Percentiles rank a stretch among this genome's conserved stretches.
These are phyloP conservation scores for Xylaria sp. DNA, from an alignment of 2,329 filamentous ascomycete genomes.

Conservation along the genomic window DNA sequence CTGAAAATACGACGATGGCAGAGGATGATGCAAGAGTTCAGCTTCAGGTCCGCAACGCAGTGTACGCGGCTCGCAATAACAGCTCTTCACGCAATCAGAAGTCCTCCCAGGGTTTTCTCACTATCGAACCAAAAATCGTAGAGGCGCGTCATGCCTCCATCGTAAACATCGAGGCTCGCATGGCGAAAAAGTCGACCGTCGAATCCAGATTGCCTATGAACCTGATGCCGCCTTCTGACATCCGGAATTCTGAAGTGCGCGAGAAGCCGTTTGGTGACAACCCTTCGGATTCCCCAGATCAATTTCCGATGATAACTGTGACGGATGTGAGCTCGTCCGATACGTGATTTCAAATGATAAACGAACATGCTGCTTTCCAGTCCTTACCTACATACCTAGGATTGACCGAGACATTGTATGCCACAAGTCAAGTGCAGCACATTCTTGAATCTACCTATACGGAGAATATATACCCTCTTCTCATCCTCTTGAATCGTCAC, in stretches of 20 bases:
- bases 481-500: not conserved
- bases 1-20: not conserved
- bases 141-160: slow-evolving; percentile 6
- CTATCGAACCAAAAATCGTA: not conserved
- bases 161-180: not conserved
- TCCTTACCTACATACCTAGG: too few relatives aligned
- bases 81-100: not conserved
- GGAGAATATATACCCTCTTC: not conserved
- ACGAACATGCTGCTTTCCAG: too few relatives aligned
- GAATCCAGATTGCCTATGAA: not conserved
- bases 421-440: not conserved
- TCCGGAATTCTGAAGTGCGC: not conserved
- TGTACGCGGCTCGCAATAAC: not conserved
- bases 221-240: not conserved
- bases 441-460: not conserved
- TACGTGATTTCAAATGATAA: too few relatives aligned
- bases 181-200: not conserved
- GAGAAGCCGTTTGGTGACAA: not conserved
- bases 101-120: not conserved
- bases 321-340: too few relatives aligned
- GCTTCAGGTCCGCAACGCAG: not conserved
- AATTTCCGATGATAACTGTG: too few relatives aligned
- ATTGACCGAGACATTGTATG: not conserved
- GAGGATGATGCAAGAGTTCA: not conserved
- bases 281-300: too few relatives aligned